Evolutionary conservation across 306 rosid species (phyloP).

Genomic region (Senna siamea): DNA sequence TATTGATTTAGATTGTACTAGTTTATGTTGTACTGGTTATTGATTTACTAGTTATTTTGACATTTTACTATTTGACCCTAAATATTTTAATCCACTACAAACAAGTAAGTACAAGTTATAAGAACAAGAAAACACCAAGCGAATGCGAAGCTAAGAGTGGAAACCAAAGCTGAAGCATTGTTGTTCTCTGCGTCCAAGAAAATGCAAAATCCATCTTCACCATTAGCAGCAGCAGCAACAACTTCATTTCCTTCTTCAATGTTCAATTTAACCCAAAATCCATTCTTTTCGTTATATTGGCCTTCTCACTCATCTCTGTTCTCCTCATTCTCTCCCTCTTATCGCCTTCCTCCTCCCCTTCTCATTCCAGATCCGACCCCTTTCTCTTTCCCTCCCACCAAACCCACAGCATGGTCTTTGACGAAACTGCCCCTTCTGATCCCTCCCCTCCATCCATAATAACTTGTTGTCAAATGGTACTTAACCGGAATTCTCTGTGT

Average conservation of each 20-base stretch:
- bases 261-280: conserved; percentile 58
- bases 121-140: neutral
- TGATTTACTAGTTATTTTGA: too few species aligned
- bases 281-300: conserved; percentile 54
- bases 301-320: conserved; percentile 58
- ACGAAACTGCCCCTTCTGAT: conserved; percentile 48
- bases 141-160: neutral
- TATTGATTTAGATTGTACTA: too few species aligned
- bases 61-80: too few species aligned
- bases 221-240: neutral
- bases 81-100: too few species aligned
- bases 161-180: neutral
- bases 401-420: conserved; percentile 50
- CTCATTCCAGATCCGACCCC: conserved; percentile 60
- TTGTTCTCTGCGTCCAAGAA: neutral
- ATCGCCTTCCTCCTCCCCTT: conserved; percentile 22
- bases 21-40: too few species aligned
- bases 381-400: conserved; percentile 69
- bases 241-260: conserved; percentile 5
- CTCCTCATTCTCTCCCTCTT: conserved; percentile 42
- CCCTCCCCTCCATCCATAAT: too few species aligned
- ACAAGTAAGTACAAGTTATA: too few species aligned
- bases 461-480: too few species aligned
- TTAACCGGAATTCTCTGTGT: too few species aligned
- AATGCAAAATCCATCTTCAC: conserved; percentile 42